Evolutionary conservation across 805 yeast species (phyloP), one percentile per base, ranked within the genome.

Genomic region (Peterozyma toletana): DNA sequence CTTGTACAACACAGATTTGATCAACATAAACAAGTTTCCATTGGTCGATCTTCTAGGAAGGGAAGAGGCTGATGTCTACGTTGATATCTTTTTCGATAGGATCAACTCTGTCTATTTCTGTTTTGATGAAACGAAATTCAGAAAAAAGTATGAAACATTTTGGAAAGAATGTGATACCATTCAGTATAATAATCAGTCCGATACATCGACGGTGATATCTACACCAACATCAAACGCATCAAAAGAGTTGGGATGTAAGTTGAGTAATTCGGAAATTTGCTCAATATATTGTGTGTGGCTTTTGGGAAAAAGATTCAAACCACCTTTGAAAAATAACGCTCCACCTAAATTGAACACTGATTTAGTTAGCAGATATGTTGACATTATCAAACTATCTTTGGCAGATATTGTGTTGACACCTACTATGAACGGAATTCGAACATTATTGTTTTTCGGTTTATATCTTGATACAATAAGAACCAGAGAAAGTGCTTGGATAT

Each of bases 251-350:
- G 36, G 35, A 6, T 46, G 43, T 46, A 53, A 49, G 34, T 45
- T 64, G n/a, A 51, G 57, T 34, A 53, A 58, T 42, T 56, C 64
- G 3, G 66, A 63, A 43, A 59, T 72, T 15, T 73, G 77, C 38
- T 64, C 71, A 38, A 66, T 74, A 10, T 74, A 72, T 50, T 59
- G 72, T 52, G 70, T 73, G 11, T 73, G 73, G 73, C 60, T 68
- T 16, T 50, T 70, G 15, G 72, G 69, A 6, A 52, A 63, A 35
- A 46, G 67, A 33, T 66, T 58, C 41, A 53, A 37, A 57, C 47
- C 46, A 53, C 63, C 13, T 46, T 50, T 40, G 58, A 60, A 6
- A 49, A 52, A n/a, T 55, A 60, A 2, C 21, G 37, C 21, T 45
- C 52, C 33, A 43, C 58, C 0, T 44, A 51, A 49, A 15, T 47